phyloP scores from a whole-genome alignment of 108 stramenopile species.

The Pseudonitzschia delicatissima region DNA sequence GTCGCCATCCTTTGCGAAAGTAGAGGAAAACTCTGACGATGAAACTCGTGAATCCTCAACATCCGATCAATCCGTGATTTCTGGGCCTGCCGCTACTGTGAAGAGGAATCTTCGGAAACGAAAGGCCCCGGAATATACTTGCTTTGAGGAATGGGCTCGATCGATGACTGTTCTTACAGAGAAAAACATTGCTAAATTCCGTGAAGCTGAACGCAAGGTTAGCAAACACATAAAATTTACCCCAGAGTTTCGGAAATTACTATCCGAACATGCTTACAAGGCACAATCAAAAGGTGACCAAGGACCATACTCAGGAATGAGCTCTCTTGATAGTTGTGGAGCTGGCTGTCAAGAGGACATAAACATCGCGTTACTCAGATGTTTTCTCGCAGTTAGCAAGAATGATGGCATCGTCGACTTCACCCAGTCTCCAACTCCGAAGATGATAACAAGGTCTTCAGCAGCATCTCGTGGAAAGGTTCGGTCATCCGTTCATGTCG shows the following conservation, averaged over 20 bases:
- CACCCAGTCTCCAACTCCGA: constrained; percentile 1
- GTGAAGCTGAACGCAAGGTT: constrained; percentile 56
- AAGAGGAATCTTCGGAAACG: constrained; percentile 51
- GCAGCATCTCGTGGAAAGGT: constrained; percentile 13
- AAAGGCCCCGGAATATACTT: constrained; percentile 43
- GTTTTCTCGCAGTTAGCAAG: constrained; percentile 8
- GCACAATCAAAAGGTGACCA: constrained; percentile 35
- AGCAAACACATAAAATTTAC: constrained; percentile 63
- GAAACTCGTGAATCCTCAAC: neutral
- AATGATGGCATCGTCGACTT: constrained; percentile 1
- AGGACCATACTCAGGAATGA: constrained; percentile 24
- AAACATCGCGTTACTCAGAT: constrained; percentile 10
- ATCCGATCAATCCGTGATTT: neutral
- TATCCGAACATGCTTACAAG: constrained; percentile 45
- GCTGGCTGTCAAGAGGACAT: neutral
- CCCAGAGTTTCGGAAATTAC: constrained; percentile 60
- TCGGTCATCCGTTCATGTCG: constrained; percentile 11
- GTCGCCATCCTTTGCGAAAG: neutral
- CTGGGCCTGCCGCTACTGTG: constrained; percentile 12
- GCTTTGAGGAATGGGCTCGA: constrained; percentile 68
- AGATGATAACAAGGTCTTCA: constrained; percentile 12
- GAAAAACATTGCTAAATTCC: constrained; percentile 36
- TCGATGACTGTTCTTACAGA: constrained; percentile 48
- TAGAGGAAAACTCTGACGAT: neutral
- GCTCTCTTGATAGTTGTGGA: constrained; percentile 10